phyloP scores from a whole-genome alignment of 495 filamentous ascomycete species.

The Lichenothelia convexa region DNA sequence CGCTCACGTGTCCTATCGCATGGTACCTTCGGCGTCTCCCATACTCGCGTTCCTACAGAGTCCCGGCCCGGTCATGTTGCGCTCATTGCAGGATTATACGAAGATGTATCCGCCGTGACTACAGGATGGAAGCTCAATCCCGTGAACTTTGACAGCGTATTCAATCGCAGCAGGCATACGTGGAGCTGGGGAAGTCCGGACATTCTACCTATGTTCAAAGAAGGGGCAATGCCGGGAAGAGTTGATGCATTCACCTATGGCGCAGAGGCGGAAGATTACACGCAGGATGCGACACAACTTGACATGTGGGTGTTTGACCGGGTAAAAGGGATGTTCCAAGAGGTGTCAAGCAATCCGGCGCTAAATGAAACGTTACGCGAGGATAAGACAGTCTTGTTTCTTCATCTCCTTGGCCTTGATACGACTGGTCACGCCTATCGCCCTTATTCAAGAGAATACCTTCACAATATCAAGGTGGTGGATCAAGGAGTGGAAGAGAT shows the following conservation, averaged over 20 bases:
- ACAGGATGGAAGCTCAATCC: constrained; percentile 99
- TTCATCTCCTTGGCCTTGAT: constrained; percentile 90
- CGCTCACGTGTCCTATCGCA: constrained; percentile 71
- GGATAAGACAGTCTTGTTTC: constrained; percentile 86
- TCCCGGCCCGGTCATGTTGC: constrained; percentile 96
- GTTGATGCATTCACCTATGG: constrained; percentile 73
- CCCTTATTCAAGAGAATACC: constrained; percentile 89
- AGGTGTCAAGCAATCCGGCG: constrained; percentile 59
- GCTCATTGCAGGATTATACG: constrained; percentile 91
- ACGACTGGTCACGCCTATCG: constrained; percentile 77
- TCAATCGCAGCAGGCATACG: constrained; percentile 89
- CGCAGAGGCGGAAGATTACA: constrained; percentile 80
- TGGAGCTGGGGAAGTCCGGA: constrained; percentile 99
- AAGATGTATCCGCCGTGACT: constrained; percentile 93
- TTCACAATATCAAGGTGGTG: constrained; percentile 86
- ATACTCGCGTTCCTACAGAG: constrained; percentile 94
- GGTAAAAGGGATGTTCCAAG: constrained; percentile 68
- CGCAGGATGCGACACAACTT: constrained; percentile 55
- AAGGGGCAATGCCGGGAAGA: constrained; percentile 72
- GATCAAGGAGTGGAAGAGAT: constrained; percentile 76
- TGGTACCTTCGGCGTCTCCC: constrained; percentile 97
- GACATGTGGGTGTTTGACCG: constrained; percentile 95
- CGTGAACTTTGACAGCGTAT: constrained; percentile 96
- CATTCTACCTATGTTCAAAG: constrained; percentile 92
- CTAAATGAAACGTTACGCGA: constrained; percentile 54